These are phyloP conservation scores for Ustilago hordei DNA, from an alignment of 1,284 basidiomycete species.

Conservation along the genomic window DNA sequence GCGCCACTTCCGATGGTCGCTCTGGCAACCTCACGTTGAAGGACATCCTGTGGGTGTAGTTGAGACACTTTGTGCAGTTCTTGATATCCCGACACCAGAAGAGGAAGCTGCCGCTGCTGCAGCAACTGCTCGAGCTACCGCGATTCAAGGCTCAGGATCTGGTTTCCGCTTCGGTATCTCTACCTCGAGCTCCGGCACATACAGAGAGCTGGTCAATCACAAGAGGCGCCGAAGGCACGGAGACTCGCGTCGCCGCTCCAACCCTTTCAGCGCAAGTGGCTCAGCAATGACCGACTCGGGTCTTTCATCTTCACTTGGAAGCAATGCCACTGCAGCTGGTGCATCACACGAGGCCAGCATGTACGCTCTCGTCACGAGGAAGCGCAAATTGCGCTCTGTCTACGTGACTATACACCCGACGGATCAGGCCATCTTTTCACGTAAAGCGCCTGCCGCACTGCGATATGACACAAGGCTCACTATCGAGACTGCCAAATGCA, in stretches of 20 bases:
- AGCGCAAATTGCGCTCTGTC: conserved; percentile 49
- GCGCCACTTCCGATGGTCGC: conserved; percentile 55
- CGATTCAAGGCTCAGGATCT: conserved; percentile 31
- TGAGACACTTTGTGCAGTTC: conserved; percentile 46
- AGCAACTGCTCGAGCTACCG: conserved; percentile 17
- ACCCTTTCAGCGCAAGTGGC: conserved; percentile 34
- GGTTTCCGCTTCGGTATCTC: conserved; percentile 41
- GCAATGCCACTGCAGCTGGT: conserved; percentile 19
- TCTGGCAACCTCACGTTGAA: conserved; percentile 55
- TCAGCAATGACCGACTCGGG: conserved; percentile 34
- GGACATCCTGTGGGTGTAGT: conserved; percentile 52
- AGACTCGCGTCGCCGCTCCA: conserved; percentile 40
- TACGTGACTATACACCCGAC: conserved; percentile 49
- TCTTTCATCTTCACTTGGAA: conserved; percentile 36
- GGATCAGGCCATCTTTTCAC: conserved; percentile 52
- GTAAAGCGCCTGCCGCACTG: conserved; percentile 41
- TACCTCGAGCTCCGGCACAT: conserved; percentile 44
- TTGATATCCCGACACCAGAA: conserved; percentile 51
- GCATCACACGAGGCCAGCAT: conserved; percentile 42
- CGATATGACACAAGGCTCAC: conserved; percentile 42
- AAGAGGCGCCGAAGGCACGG: conserved; percentile 43
- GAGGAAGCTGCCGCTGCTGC: conserved; percentile 43
- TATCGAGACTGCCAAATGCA: conserved; percentile 50
- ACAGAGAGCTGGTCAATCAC: conserved; percentile 34
- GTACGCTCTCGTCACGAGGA: conserved; percentile 45